These are phyloP conservation scores for Hyaloscypha hepaticicola DNA, from an alignment of 495 filamentous ascomycete genomes.

Conservation along the genomic window DNA sequence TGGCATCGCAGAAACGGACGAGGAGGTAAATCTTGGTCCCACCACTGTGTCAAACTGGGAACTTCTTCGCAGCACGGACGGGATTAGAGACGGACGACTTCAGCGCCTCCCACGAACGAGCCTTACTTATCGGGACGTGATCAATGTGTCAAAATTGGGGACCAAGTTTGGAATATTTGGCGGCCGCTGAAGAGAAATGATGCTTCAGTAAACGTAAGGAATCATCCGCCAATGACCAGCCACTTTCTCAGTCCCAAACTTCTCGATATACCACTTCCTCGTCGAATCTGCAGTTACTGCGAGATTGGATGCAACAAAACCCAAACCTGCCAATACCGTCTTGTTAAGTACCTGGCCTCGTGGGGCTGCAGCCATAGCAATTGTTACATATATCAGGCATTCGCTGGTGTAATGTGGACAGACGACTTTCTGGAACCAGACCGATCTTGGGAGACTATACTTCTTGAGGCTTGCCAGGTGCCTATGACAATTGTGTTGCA, in stretches of 20 bases:
- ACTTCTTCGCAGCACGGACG: conserved; percentile 60
- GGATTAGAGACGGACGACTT: conserved; percentile 57
- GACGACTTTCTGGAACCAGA: conserved; percentile 65
- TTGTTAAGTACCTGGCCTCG: conserved; percentile 59
- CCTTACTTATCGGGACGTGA: conserved; percentile 90
- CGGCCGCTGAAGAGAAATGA: conserved; percentile 36
- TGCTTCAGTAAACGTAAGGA: conserved; percentile 65
- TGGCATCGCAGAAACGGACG: conserved; percentile 63
- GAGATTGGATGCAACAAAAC: conserved; percentile 79
- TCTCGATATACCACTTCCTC: conserved; percentile 73
- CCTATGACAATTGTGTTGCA: conserved; percentile 79
- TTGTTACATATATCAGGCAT: conserved; percentile 76
- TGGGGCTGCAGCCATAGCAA: conserved; percentile 75
- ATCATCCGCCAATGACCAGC: conserved; percentile 77
- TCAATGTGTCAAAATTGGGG: conserved; percentile 78
- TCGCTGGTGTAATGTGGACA: conserved; percentile 95
- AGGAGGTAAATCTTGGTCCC: conserved; percentile 59
- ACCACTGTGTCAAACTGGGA: conserved; percentile 80
- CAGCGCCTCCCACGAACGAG: conserved; percentile 71
- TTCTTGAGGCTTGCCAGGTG: conserved; percentile 80
- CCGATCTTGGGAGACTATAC: conserved; percentile 71
- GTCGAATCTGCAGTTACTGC: conserved; percentile 78
- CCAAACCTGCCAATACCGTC: conserved; percentile 64
- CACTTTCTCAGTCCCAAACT: conserved; percentile 71
- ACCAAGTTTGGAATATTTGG: conserved; percentile 61